Percentiles rank a stretch among this genome's conserved stretches.
Conservation (phyloP, 306 rosid genomes). For the Erythrophleum fordii region DNA sequence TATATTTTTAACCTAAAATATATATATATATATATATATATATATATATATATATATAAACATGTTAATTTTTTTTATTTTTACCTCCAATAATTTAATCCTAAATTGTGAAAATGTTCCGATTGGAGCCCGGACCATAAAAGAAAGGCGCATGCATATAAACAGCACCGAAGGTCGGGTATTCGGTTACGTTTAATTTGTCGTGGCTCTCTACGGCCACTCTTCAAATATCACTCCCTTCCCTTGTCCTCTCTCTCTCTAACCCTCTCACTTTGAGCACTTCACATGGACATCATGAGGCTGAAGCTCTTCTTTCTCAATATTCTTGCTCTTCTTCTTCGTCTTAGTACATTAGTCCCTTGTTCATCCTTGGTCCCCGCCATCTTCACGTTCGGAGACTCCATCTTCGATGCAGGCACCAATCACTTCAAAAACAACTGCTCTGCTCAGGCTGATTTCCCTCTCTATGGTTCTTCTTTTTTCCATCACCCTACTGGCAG, state of each 20-base stretch:
- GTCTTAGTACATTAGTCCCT: neutral
- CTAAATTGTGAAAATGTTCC: too few relatives aligned
- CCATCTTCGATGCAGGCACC: constrained; percentile 47
- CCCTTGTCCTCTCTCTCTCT: neutral
- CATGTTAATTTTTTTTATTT: too few relatives aligned
- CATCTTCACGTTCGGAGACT: constrained; percentile 49
- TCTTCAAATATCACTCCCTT: neutral
- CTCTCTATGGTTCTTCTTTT: constrained; percentile 50
- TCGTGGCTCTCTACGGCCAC: neutral
- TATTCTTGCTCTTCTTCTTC: neutral
- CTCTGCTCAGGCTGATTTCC: constrained; percentile 48
- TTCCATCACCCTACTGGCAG: constrained; percentile 50
- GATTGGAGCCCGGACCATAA: too few relatives aligned
- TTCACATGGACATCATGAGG: constrained; percentile 2
- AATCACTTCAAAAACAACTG: constrained; percentile 45
- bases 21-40: too few relatives aligned
- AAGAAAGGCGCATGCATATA: neutral
- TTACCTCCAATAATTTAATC: too few relatives aligned
- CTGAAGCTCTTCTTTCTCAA: neutral
- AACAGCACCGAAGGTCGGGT: neutral
- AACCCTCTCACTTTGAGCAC: neutral
- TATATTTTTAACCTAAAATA: too few relatives aligned
- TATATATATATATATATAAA: too few relatives aligned
- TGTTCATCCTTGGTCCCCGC: neutral
- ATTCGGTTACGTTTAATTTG: neutral